Conservation (phyloP, 768 basidiomycete genomes). For the Tylopilus felleus region DNA sequence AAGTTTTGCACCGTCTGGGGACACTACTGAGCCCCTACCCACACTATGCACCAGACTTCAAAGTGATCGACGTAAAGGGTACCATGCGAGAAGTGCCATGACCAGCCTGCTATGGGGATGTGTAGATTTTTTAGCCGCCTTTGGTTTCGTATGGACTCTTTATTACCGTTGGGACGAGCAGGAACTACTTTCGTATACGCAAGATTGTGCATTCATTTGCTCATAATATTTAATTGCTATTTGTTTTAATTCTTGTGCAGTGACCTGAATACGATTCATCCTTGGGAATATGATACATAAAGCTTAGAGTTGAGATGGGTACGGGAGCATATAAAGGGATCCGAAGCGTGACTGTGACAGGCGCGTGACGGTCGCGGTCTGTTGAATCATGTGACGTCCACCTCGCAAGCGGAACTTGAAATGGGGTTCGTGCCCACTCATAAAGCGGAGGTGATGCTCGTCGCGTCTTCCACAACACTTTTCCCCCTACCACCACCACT, state of each 20-base stretch:
- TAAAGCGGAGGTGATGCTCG: slow-evolving; percentile 28
- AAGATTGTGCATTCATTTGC: not conserved
- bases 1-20: slow-evolving; percentile 66
- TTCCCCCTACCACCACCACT: slow-evolving; percentile 32
- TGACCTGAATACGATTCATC: not conserved
- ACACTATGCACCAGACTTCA: slow-evolving; percentile 55
- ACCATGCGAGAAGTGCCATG: slow-evolving; percentile 14
- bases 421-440: slow-evolving; percentile 31
- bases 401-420: slow-evolving; percentile 33
- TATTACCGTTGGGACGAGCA: not conserved
- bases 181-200: not conserved
- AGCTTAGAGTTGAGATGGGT: no score
- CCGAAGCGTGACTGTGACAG: slow-evolving; percentile 23
- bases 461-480: slow-evolving; percentile 29
- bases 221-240: not conserved
- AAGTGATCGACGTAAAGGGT: slow-evolving; percentile 26
- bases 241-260: not conserved
- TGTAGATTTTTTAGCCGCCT: not conserved
- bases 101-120: not conserved
- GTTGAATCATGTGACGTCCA: slow-evolving; percentile 34
- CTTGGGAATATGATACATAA: no score
- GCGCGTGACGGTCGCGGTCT: slow-evolving; percentile 36
- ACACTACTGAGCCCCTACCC: slow-evolving; percentile 59
- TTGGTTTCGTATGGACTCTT: no score
- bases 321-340: no score